Evolutionary conservation across 129 eudicot species (phyloP), one percentile per base, ranked within the genome.

Genomic region (Artemisia tridentata): DNA sequence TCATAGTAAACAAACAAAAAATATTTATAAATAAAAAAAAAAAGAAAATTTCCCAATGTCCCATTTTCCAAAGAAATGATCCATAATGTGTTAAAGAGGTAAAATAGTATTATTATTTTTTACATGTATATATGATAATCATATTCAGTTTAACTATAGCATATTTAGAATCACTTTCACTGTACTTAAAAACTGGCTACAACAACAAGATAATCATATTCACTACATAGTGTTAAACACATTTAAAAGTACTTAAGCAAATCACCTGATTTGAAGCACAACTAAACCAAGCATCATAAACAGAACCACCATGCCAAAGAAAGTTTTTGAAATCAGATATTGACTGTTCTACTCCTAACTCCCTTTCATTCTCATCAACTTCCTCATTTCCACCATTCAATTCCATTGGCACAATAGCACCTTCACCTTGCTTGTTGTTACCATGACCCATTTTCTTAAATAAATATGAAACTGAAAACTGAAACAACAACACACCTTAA

Each of bases 261-360:
- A 38, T 75, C 52, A 86, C 92, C 78, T 86, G 89, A 62, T 89
- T 89, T 60, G 89, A 86, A 27, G 89, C 85, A 81, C 92, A 86
- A 69, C 89, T 88, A 47, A 88, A 88, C 91, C 92, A 89, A 47
- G 96, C 96, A 84, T 86, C 96, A 78, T 84, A 84, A 61, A 65
- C 90, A 78, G 90, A 89, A 11, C 96, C 96, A 67, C 96, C 96
- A 82, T 89, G 84, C 96, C 92, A 89, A 55, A 89, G 69, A 59
- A 86, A 45, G 70, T 72, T 86, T 60, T 84, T 88, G 63, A 88
- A 62, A 55, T 85, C 79, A 70, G 83, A 66, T 38, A 55, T 58
- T 17, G 82, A 66, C 69, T 86, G 67, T 51, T 76, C 80, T 17
- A 53, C 68, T 68, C 67, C 72, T 45, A 38, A 20, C 50, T 72